Percentiles rank a stretch among this genome's conserved stretches.
Evolutionary conservation across 2,329 filamentous ascomycete genomes (phyloP).

Genomic region (Aspergillus sp.): DNA sequence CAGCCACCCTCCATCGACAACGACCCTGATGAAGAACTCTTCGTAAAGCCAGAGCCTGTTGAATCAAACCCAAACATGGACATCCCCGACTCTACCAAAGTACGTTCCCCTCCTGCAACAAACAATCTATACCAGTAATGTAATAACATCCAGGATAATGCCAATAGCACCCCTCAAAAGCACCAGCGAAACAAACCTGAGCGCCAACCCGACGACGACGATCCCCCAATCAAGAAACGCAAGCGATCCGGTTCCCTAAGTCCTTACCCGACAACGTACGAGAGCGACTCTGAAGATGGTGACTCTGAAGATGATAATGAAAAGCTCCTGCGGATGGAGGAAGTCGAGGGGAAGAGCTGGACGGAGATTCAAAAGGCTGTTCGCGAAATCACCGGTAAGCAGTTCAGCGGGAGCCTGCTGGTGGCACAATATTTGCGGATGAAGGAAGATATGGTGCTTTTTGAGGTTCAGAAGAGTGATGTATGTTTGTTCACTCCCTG

Average conservation of each 20-base stretch:
- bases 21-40: too few relatives aligned
- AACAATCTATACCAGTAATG: too few relatives aligned
- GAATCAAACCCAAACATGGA: too few relatives aligned
- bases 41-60: too few relatives aligned
- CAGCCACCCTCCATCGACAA: too few relatives aligned
- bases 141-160: too few relatives aligned
- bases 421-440: background rate
- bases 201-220: background rate
- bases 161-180: slow-evolving; percentile 10
- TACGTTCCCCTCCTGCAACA: too few relatives aligned
- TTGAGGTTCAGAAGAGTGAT: slow-evolving; percentile 17
- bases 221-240: slow-evolving; percentile 9
- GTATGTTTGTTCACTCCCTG: slow-evolving; percentile 15
- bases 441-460: slow-evolving; percentile 2
- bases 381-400: background rate
- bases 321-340: background rate
- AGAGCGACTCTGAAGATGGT: slow-evolving; percentile 2
- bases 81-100: too few relatives aligned
- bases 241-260: slow-evolving; percentile 5
- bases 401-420: background rate
- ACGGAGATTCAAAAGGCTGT: background rate
- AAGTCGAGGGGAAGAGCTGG: background rate
- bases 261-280: slow-evolving; percentile 17
- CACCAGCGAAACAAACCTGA: slow-evolving; percentile 11
- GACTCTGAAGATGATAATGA: background rate